Base-by-base conservation (phyloP, 169 alveolate genomes). In the Haemoproteus tartakovskyi region DNA sequence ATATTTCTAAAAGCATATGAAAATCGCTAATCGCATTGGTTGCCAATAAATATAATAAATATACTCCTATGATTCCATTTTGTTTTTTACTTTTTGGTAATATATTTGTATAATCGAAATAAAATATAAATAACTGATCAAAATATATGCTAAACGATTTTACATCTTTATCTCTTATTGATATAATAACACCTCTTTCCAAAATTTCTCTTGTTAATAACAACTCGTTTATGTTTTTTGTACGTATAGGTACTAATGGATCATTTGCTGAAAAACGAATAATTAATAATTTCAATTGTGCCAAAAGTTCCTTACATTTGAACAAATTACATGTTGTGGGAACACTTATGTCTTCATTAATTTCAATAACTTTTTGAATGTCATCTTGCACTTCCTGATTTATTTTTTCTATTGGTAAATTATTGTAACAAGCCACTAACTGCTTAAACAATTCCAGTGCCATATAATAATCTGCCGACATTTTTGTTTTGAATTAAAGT, bases 1-100 rank as follows among this genome's bases (percentile, higher is more conserved):
- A 30, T 2, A 79, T 47, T 60, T 88, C 92, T 21, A 88, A 82
- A 8, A 70, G 60, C 89, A 85, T 81, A 80, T 88, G 87, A 51
- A 88, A 79, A 40, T 88, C 92, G 0, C 92, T 91, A 0, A 88
- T 88, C 38, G 85, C 50, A 63, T 88, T 88, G 0, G 83, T 86
- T 2, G 90, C 74, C 18, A 88, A 46, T 56, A 88, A 62, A 47
- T 88, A 86, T 1, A 88, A 46, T 78, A 88, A 6, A 63, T 87
- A 80, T 24, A 85, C 54, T 3, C 92, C 89, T 36, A 88, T 19
- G 0, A 88, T 79, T 12, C 61, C 80, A 60, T 78, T 79, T 74
- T 60, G 79, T 16, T 63, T 60, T 12, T 50, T 50, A 59, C 92
- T 87, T 14, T 63, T 78, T 22, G 29, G 59, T 12, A 64, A 29